These are phyloP conservation scores for Paragyromitra xinjiangensis DNA, from an alignment of 495 filamentous ascomycete genomes.

Conservation along the genomic window DNA sequence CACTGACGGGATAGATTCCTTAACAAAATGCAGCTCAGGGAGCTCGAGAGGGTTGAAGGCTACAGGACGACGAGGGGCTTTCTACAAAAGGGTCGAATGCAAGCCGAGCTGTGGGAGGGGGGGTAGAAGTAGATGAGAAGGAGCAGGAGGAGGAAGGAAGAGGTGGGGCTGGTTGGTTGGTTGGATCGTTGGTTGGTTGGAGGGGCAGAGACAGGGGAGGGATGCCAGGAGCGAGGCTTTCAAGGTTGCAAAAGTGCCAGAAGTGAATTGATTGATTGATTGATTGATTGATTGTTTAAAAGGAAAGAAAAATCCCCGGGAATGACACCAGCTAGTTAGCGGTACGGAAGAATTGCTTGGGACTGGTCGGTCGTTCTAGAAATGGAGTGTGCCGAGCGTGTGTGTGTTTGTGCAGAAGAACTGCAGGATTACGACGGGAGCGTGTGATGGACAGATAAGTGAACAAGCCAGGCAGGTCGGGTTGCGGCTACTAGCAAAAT, in stretches of 20 bases:
- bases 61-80: constrained; percentile 38
- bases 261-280: constrained; percentile 53
- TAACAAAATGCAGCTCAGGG: constrained; percentile 45
- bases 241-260: constrained; percentile 54
- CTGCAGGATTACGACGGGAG: constrained; percentile 56
- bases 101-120: constrained; percentile 37
- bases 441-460: constrained; percentile 47
- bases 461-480: constrained; percentile 28
- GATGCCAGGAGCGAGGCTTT: constrained; percentile 48
- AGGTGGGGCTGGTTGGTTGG: constrained; percentile 50
- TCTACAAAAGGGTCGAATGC: constrained; percentile 44
- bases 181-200: constrained; percentile 46
- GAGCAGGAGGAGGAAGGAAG: constrained; percentile 38
- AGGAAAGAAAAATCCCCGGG: constrained; percentile 45
- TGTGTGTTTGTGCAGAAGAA: constrained; percentile 44
- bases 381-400: constrained; percentile 47
- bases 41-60: constrained; percentile 34
- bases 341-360: constrained; percentile 56
- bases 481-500: constrained; percentile 51
- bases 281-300: constrained; percentile 35
- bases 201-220: constrained; percentile 46
- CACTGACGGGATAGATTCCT: constrained; percentile 38
- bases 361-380: constrained; percentile 52
- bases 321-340: constrained; percentile 54
- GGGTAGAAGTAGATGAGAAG: constrained; percentile 27